These are phyloP conservation scores for Thoreauomyces humboldtii DNA, from an alignment of 192 early-diverging fungal species.

Conservation along the genomic window DNA sequence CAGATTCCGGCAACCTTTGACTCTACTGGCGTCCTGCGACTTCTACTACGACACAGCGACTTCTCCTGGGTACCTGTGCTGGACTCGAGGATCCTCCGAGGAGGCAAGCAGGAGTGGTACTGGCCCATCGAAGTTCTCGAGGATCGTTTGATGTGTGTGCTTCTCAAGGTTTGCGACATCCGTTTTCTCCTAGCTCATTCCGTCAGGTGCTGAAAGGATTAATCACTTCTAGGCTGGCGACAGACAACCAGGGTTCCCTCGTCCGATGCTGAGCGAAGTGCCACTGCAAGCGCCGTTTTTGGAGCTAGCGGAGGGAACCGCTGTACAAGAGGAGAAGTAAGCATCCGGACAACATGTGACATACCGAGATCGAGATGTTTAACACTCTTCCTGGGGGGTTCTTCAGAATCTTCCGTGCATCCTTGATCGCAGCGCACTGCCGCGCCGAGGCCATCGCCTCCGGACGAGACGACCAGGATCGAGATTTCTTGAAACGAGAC, in stretches of 20 bases:
- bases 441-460: constrained; percentile 52
- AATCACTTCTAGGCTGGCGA: constrained; percentile 59
- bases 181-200: no score
- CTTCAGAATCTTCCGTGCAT: constrained; percentile 47
- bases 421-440: constrained; percentile 56
- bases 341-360: no score
- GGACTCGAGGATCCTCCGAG: constrained; percentile 49
- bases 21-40: constrained; percentile 70
- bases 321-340: constrained; percentile 36
- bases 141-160: constrained; percentile 66
- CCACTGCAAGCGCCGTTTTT: constrained; percentile 66
- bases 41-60: constrained; percentile 69
- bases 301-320: constrained; percentile 34
- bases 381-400: constrained; percentile 16
- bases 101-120: constrained; percentile 56
- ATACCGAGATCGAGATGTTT: constrained; percentile 11
- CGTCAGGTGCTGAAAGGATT: no score
- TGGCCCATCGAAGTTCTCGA: constrained; percentile 86
- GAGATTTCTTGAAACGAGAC: constrained; percentile 49
- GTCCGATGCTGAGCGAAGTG: constrained; percentile 66
- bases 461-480: constrained; percentile 29
- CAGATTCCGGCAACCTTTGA: constrained; percentile 77
- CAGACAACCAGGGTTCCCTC: constrained; percentile 64
- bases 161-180: constrained; percentile 75
- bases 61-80: constrained; percentile 80